A percentile compares a stretch with the other conserved stretches of the same genome.
These are phyloP conservation scores for Globisporangium mamillatum DNA, from an alignment of 352 stramenopile genomes.

Conservation along the genomic window DNA sequence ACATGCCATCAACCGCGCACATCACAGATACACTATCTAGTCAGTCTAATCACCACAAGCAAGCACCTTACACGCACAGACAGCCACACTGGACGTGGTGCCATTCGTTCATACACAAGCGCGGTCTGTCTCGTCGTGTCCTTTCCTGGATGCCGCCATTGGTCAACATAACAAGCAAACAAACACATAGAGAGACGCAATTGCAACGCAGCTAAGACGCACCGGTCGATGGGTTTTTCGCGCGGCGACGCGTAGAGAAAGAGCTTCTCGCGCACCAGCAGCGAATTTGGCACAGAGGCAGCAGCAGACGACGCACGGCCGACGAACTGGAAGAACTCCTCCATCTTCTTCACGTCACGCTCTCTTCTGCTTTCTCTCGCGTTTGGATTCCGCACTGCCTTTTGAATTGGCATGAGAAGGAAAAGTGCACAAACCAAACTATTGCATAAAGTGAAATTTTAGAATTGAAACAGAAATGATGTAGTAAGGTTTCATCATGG, in stretches of 20 bases:
- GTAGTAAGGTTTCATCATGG: neutral
- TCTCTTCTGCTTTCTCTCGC: neutral
- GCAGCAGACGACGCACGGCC: conserved; percentile 20
- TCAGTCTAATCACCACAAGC: neutral
- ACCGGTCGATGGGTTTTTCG: conserved; percentile 55
- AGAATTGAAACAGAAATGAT: neutral
- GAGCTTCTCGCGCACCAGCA: conserved; percentile 42
- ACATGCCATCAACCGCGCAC: neutral
- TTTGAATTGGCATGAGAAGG: neutral
- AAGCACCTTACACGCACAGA: neutral
- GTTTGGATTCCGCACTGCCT: neutral
- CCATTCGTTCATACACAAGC: neutral
- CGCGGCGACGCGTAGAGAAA: conserved; percentile 64
- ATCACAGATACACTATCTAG: neutral
- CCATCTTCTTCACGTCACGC: conserved; percentile 29
- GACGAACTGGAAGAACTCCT: conserved; percentile 76
- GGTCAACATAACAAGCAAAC: neutral
- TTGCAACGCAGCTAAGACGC: conserved; percentile 9
- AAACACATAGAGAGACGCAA: neutral
- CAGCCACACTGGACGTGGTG: neutral
- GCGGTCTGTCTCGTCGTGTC: neutral
- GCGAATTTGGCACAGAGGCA: conserved; percentile 16
- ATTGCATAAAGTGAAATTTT: neutral
- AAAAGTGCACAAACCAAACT: neutral
- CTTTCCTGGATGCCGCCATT: neutral